A percentile compares a stretch with the other conserved stretches of the same genome.
phyloP scores from a whole-genome alignment of 352 stramenopile species.

The Labyrinthula sp. region DNA sequence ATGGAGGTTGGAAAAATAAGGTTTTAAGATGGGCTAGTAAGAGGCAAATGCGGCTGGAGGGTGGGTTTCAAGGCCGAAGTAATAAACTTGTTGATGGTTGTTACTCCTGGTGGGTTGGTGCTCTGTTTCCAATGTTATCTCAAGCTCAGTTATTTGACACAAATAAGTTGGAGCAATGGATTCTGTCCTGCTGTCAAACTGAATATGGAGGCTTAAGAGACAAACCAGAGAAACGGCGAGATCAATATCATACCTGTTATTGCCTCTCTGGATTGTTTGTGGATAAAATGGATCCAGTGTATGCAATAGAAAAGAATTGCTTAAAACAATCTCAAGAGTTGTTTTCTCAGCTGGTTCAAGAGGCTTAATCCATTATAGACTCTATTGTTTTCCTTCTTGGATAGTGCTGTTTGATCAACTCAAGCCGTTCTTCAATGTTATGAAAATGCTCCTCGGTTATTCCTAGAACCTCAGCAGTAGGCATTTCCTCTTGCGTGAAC shows the following conservation, averaged over 20 bases:
- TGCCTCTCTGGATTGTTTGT: conserved; percentile 76
- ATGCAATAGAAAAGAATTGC: too few species aligned
- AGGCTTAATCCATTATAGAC: too few species aligned
- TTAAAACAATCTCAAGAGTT: too few species aligned
- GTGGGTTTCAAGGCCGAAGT: conserved; percentile 70
- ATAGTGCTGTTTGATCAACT: too few species aligned
- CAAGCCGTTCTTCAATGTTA: too few species aligned
- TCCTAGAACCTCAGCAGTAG: too few species aligned
- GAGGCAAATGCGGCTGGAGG: conserved; percentile 66
- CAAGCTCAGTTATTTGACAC: neutral
- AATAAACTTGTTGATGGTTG: conserved; percentile 98
- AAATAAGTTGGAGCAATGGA: conserved; percentile 45
- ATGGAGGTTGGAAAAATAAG: conserved; percentile 37
- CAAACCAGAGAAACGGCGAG: conserved; percentile 49
- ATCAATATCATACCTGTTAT: conserved; percentile 98
- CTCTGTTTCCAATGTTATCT: conserved; percentile 51
- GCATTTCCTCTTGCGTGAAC: too few species aligned
- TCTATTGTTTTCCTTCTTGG: too few species aligned
- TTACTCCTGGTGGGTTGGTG: conserved; percentile 97
- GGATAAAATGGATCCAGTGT: too few species aligned
- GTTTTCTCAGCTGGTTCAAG: too few species aligned
- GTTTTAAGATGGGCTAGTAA: conserved; percentile 61
- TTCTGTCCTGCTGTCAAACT: conserved; percentile 39
- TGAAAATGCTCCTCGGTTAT: too few species aligned
- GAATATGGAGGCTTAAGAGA: conserved; percentile 37